Evolutionary conservation across 768 basidiomycete species (phyloP).

Genomic region (Tylopilus intermedius): DNA sequence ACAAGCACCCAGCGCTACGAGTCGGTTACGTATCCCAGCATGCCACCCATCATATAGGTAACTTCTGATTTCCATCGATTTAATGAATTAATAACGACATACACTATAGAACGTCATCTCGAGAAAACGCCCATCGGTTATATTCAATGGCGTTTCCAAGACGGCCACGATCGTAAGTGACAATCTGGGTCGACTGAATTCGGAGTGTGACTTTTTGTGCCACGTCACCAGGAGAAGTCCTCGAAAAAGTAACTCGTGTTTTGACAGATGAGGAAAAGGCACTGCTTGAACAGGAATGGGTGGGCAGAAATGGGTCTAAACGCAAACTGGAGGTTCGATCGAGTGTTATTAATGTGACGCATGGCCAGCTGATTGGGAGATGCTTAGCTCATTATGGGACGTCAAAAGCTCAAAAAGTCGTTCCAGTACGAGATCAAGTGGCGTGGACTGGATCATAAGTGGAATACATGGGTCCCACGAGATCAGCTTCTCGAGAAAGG

Average conservation of each 20-base stretch:
- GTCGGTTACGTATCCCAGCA: constrained; percentile 98
- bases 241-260: constrained; percentile 89
- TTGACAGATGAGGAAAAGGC: constrained; percentile 82
- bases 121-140: constrained; percentile 96
- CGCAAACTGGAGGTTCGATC: constrained; percentile 82
- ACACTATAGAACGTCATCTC: constrained; percentile 70
- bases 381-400: constrained; percentile 75
- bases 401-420: constrained; percentile 95
- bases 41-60: constrained; percentile 93
- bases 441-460: constrained; percentile 76
- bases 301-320: constrained; percentile 85
- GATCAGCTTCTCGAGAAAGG: constrained; percentile 83
- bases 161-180: constrained; percentile 87
- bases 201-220: constrained; percentile 5
- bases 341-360: constrained; percentile 7
- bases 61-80: constrained; percentile 14
- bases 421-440: constrained; percentile 92
- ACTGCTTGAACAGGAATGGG: constrained; percentile 78
- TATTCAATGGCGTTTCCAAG: constrained; percentile 99
- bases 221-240: constrained; percentile 60
- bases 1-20: constrained; percentile 90
- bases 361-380: constrained; percentile 14
- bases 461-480: constrained; percentile 89
- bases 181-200: constrained; percentile 10
- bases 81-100: constrained; percentile 20